Base-by-base conservation (phyloP, 495 filamentous ascomycete species). In the Penicillium egyptiacum region DNA sequence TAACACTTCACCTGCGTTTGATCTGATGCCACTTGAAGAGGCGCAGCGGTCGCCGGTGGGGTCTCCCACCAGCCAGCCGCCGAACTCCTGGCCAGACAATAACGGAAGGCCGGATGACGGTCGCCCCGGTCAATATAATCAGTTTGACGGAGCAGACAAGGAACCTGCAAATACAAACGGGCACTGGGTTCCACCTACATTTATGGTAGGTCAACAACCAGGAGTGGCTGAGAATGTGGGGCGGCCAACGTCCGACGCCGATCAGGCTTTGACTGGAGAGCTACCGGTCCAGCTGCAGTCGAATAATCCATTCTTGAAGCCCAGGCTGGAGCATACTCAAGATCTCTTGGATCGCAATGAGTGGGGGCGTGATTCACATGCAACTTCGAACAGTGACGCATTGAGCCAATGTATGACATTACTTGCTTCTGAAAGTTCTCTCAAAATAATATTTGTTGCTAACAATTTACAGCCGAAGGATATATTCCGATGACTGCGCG, bases 401-500 rank as follows among this genome's bases (percentile, higher is more conserved):
- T 52, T 74, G 22, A 70, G 71, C 31, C 74, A 73, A 62, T 64
- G 74, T 77, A 69, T 33, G 63, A 42, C 40, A 42, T 12, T 33
- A n/a, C 20, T 41, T 22, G 14, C 41, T 8, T 8, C 16, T 8
- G 23, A 42, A 42, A 19, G 26, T n/a, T 26, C 14, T 41, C 20
- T 22, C 40, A 43, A 31, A 19, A 16, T 43, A 12, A 50, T 20
- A 31, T 45, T 31, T 14, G 45, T 63, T 43, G 61, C 53, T 45
- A 35, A 59, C 39, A 40, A 47, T 14, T 45, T 43, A 3, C 47
- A 79, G 76, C 70, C 44, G 75, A 74, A 25, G 76, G 76, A 10
- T 72, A 72, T 58, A 79, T 79, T 44, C 73, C 76, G 11, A 79
- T 79, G 76, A 75, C 76, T 17, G 76, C 75, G 4, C 70, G 76